Evolutionary conservation across 305 asterid species (phyloP), one percentile per base, ranked within the genome.

Genomic region (Fraxinus baroniana): DNA sequence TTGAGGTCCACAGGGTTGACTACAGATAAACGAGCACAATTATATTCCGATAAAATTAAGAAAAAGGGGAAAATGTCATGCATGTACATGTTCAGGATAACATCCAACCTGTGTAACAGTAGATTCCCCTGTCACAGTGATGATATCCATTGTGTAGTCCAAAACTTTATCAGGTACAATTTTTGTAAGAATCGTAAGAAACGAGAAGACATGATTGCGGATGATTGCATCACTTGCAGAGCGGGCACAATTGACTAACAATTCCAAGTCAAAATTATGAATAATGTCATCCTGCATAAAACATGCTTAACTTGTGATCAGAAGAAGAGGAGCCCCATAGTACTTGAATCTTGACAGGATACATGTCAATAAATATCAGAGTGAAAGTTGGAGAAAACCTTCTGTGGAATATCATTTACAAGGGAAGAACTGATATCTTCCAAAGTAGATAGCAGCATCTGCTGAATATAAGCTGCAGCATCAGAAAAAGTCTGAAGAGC

Each of bases 121-220:
- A 74, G 95, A 91, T 81, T 94, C 98, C 71, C 95, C 98, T 76
- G 90, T 84, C 72, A 90, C 88, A 33, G 87, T 81, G 64, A 94
- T 90, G 85, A 95, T 91, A 83, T 91, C 97, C 6, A 91, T 78
- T 84, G 91, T 87, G 80, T 91, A 94, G 85, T 90, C 94, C 90
- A 90, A 87, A 83, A 95, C 94, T 86, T 90, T 83, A 28, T 90
- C 94, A 36, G 99, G 99, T 77, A 90, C 77, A 79, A 92, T 87
- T 89, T 88, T 93, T 66, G 92, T 92, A 81, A 94, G 87, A 78
- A 93, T 82, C 28, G 98, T 89, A 85, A 95, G 90, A 83, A 95
- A 84, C 12, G 95, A 92, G 85, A 95, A 89, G n/a, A 89, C 91
- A 66, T 92, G 95, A 82, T 96, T 94, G 83, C 97, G 91, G 80